A percentile compares a stretch with the other conserved stretches of the same genome.
Evolutionary conservation across 306 rosid species (phyloP).

Genomic region (Hylodesmum podocarpum): DNA sequence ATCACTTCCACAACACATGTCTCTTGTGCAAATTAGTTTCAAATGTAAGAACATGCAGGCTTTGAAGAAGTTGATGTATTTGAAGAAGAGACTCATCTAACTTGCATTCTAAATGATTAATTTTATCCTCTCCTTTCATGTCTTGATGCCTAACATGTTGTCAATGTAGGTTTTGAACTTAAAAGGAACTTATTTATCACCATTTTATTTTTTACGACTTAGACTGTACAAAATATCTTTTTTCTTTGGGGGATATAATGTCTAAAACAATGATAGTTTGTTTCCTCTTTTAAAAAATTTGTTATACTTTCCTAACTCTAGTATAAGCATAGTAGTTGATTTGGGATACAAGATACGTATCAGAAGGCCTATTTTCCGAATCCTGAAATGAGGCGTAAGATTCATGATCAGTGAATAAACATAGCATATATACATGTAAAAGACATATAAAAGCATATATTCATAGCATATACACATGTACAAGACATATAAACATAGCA

Average conservation of each 20-base stretch:
- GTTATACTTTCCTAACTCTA: constrained; percentile 13
- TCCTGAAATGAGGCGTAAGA: too few species aligned
- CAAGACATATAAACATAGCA: too few species aligned
- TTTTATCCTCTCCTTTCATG: neutral
- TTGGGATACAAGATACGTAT: too few species aligned
- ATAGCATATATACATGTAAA: too few species aligned
- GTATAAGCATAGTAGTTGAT: too few species aligned
- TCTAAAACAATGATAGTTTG: neutral
- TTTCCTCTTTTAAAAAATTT: neutral
- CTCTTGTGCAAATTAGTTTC: neutral
- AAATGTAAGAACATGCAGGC: neutral
- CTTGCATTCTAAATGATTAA: neutral
- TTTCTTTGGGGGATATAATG: neutral
- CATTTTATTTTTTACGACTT: constrained; percentile 6
- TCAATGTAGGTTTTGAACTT: constrained; percentile 16
- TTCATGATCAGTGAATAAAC: too few species aligned
- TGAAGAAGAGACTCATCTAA: neutral
- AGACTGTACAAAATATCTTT: neutral
- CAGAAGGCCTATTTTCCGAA: too few species aligned
- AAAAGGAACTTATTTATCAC: neutral
- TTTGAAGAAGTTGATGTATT: neutral
- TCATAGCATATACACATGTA: too few species aligned
- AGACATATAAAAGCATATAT: too few species aligned
- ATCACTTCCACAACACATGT: neutral
- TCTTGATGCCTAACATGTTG: neutral